Conservation (phyloP, 176 grass and related monocot genomes). For the Pontederia crassipes region DNA sequence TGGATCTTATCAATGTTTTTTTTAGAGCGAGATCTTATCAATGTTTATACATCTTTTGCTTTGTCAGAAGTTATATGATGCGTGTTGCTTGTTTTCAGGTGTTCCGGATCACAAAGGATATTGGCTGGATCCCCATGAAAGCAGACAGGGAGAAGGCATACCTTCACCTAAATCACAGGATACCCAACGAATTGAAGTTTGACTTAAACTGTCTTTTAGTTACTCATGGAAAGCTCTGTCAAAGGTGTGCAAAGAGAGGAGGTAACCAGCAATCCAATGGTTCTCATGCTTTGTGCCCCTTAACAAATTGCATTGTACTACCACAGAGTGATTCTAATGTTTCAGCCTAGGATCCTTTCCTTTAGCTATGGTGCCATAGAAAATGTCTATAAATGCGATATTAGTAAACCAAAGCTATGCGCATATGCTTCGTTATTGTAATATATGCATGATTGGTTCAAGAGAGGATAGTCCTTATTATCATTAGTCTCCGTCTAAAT, state of each 20-base stretch:
- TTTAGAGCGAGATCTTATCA: not conserved
- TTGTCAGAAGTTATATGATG: not conserved
- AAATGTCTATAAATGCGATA: too few species aligned
- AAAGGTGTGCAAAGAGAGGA: conserved; percentile 43
- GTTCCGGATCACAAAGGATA: conserved; percentile 66
- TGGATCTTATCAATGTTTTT: not conserved
- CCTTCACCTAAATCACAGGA: conserved; percentile 66
- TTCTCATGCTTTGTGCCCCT: conserved; percentile 35
- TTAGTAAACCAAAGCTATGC: too few species aligned
- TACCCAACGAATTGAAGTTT: conserved; percentile 77
- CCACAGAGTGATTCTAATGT: conserved; percentile 12
- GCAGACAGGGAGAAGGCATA: conserved; percentile 65
- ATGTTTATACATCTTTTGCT: not conserved
- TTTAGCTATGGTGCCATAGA: too few species aligned
- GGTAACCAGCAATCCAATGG: conserved; percentile 20
- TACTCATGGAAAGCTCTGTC: conserved; percentile 86
- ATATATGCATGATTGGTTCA: too few species aligned
- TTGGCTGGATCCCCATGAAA: conserved; percentile 63
- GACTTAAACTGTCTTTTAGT: conserved; percentile 92
- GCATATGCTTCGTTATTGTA: too few species aligned
- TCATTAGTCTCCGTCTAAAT: too few species aligned
- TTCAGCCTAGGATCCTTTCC: not conserved
- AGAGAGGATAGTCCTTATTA: too few species aligned
- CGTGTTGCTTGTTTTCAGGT: conserved; percentile 36
- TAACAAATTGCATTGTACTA: conserved; percentile 29